Base-by-base conservation (phyloP, 2,329 filamentous ascomycete genomes). In the Penicillium sp. region DNA sequence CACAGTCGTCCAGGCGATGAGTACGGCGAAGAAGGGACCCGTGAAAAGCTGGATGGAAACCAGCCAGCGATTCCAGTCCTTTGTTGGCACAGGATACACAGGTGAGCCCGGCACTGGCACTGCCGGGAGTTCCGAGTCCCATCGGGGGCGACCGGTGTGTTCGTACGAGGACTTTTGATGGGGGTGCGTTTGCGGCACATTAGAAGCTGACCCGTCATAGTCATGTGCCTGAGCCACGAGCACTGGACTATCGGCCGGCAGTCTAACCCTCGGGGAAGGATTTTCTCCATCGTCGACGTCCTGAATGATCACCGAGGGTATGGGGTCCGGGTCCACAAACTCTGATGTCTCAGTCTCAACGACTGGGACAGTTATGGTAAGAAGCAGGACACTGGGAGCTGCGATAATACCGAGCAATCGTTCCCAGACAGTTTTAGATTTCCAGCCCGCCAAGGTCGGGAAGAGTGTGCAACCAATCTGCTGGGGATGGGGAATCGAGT, bases 1-100 rank as follows among this genome's bases (percentile, higher is more conserved):
- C 31, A 88, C 79, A 54, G 75, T 73, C 9, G 71, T 73, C 77
- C 77, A 96, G 21, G 91, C 72, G 31, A 96, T 85, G 19, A 91
- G 71, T 1, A 90, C 83, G 44, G 92, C 85, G 73, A 97, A 96
- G 23, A 94, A 74, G 0, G 94, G 94, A 0, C 92, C 91, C 0
- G 89, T 90, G 70, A 97, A 92, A 48, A 94, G 82, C 68, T 99
- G 95, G 10, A 94, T 74, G 13, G 87, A 84, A 13, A 96, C 84
- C 4, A 99, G 84, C 93, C 94, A 99, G 51, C 92, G 85, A 68
- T 92, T 96, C 92, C 94, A 97, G 31, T 86, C 81, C 53, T 82
- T 81, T 23, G 21, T 15, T 25, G 57, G 53, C 4, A 40, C 36
- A 34, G 46, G 39, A 4, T 45, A 31, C 8, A 33, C 13, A 11